phyloP scores from a whole-genome alignment of 2,329 filamentous ascomycete species.

The Colletotrichum agaves region DNA sequence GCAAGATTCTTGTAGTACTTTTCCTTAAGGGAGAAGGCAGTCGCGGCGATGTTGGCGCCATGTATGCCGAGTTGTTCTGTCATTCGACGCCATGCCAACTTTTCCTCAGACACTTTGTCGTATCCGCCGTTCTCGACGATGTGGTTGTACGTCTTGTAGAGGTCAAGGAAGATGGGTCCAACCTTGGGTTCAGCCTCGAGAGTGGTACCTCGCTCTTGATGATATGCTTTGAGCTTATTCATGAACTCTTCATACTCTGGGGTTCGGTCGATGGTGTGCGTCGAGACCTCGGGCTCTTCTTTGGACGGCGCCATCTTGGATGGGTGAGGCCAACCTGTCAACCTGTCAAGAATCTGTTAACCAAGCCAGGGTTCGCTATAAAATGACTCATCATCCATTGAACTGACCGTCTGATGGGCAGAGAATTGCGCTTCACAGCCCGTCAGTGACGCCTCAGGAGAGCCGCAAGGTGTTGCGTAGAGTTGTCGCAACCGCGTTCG shows the following conservation, averaged over 20 bases:
- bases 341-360: background rate
- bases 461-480: background rate
- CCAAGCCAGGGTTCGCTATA: background rate
- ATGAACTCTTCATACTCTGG: slow-evolving; percentile 85
- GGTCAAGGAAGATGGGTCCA: slow-evolving; percentile 78
- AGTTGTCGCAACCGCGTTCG: background rate
- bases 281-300: slow-evolving; percentile 40
- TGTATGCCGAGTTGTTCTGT: slow-evolving; percentile 80
- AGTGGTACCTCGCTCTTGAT: slow-evolving; percentile 80
- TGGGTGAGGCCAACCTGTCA: background rate
- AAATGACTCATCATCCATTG: no score
- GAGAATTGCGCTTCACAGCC: background rate
- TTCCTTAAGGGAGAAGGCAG: slow-evolving; percentile 87
- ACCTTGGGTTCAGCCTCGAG: slow-evolving; percentile 87
- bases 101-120: slow-evolving; percentile 84
- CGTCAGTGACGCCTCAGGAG: slow-evolving; percentile 3
- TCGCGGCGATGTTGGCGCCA: slow-evolving; percentile 80
- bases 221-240: slow-evolving; percentile 76
- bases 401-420: background rate
- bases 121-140: slow-evolving; percentile 85
- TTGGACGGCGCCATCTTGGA: slow-evolving; percentile 22
- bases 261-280: slow-evolving; percentile 66
- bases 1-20: slow-evolving; percentile 91
- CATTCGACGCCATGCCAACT: slow-evolving; percentile 86
- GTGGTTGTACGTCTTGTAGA: slow-evolving; percentile 81